Conservation (phyloP, 768 basidiomycete species). For the Stropharia rugosoannulata region DNA sequence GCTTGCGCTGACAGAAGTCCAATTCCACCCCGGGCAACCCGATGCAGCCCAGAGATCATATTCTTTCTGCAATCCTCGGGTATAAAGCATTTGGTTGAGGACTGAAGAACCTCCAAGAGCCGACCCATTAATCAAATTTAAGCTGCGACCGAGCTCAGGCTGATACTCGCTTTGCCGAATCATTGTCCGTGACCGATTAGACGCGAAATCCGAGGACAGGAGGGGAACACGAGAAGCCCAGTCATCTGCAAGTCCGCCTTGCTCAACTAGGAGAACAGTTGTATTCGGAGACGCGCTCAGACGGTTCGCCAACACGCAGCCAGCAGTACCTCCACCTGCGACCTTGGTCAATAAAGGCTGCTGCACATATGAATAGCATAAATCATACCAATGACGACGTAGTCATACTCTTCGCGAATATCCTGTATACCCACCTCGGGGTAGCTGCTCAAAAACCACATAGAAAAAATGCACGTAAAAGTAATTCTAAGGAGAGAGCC, state of each 20-base stretch:
- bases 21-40: constrained; percentile 11
- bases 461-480: neutral
- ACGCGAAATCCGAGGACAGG: constrained; percentile 9
- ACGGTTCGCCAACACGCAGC: constrained; percentile 12
- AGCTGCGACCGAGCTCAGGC: constrained; percentile 1
- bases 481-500: no score
- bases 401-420: constrained; percentile 3
- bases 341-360: neutral
- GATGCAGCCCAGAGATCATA: constrained; percentile 8
- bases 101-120: constrained; percentile 8
- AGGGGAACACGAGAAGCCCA: constrained; percentile 11
- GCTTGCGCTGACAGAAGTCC: constrained; percentile 1
- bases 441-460: constrained; percentile 4
- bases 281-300: constrained; percentile 4
- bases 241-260: constrained; percentile 2
- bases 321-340: constrained; percentile 10
- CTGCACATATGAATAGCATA: neutral
- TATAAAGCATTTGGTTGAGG: constrained; percentile 12
- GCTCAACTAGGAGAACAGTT: constrained; percentile 9
- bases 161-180: neutral
- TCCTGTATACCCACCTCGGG: constrained; percentile 3
- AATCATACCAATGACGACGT: neutral
- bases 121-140: constrained; percentile 3
- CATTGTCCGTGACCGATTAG: constrained; percentile 3
- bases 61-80: constrained; percentile 7